These are phyloP conservation scores for Phytopythium vexans DNA, from an alignment of 352 stramenopile species.

Conservation along the genomic window DNA sequence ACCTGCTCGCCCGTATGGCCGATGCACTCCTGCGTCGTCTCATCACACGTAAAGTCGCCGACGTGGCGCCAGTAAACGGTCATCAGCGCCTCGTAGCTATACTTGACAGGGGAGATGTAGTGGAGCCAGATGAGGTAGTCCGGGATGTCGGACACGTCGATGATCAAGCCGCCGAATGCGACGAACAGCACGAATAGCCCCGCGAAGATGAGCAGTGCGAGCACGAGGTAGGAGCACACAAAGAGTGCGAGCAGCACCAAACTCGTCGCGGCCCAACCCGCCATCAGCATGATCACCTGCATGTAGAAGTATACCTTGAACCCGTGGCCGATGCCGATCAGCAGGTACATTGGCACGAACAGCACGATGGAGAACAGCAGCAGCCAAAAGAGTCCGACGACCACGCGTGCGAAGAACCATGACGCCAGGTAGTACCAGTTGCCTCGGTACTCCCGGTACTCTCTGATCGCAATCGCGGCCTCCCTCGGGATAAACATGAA, in stretches of 20 bases:
- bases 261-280: constrained; percentile 24
- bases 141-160: constrained; percentile 38
- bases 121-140: constrained; percentile 58
- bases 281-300: constrained; percentile 40
- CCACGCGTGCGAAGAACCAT: constrained; percentile 47
- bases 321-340: constrained; percentile 37
- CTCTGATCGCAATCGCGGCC: constrained; percentile 34
- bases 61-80: constrained; percentile 47
- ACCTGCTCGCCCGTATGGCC: constrained; percentile 32
- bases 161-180: constrained; percentile 37
- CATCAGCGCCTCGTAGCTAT: constrained; percentile 46
- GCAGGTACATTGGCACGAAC: constrained; percentile 36
- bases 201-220: constrained; percentile 31
- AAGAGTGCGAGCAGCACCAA: constrained; percentile 33
- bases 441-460: constrained; percentile 36
- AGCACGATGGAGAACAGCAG: constrained; percentile 37
- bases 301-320: constrained; percentile 43
- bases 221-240: constrained; percentile 17
- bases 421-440: constrained; percentile 36
- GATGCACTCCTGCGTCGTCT: constrained; percentile 25
- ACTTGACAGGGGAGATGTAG: constrained; percentile 58
- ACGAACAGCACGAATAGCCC: constrained; percentile 34
- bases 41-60: constrained; percentile 27
- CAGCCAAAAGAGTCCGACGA: constrained; percentile 31
- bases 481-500: constrained; percentile 40